Percentiles rank a stretch among this genome's conserved stretches.
Evolutionary conservation across 2,329 filamentous ascomycete species (phyloP).

Genomic region (Calonectria pseudoreteaudii): DNA sequence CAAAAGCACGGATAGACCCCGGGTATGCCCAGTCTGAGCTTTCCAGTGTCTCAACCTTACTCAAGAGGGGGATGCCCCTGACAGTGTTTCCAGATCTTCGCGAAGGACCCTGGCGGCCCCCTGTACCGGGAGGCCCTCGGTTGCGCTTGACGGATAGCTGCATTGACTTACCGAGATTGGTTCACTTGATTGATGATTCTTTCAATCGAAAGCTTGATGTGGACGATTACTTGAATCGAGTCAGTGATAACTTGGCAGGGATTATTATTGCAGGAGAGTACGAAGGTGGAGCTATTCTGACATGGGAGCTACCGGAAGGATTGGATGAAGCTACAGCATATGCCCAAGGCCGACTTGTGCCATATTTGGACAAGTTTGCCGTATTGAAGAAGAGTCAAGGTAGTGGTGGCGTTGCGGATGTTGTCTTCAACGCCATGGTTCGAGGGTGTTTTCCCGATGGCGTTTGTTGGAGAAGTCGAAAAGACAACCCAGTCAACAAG

Average conservation of each 20-base stretch:
- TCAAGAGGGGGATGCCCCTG: constrained; percentile 92
- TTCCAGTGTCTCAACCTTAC: constrained; percentile 75
- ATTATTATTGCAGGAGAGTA: constrained; percentile 97
- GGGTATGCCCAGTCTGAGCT: constrained; percentile 23
- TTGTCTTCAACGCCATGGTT: constrained; percentile 97
- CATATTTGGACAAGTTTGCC: constrained; percentile 97
- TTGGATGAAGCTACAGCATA: constrained; percentile 66
- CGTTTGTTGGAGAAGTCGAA: constrained; percentile 91
- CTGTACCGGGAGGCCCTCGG: constrained; percentile 67
- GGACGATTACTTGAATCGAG: constrained; percentile 83
- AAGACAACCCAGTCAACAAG: constrained; percentile 96
- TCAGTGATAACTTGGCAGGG: constrained; percentile 84
- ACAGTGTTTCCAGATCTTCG: constrained; percentile 85
- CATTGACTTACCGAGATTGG: constrained; percentile 85
- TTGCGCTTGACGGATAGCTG: constrained; percentile 82
- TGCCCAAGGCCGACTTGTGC: constrained; percentile 75
- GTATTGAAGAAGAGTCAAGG: constrained; percentile 91
- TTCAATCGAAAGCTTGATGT: constrained; percentile 89
- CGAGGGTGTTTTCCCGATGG: constrained; percentile 87
- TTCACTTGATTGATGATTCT: constrained; percentile 92
- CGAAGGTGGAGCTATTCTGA: constrained; percentile 93
- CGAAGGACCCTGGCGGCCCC: constrained; percentile 75
- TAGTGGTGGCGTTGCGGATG: constrained; percentile 90
- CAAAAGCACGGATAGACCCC: constrained; percentile 63
- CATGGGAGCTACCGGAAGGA: constrained; percentile 85